A percentile compares a stretch with the other conserved stretches of the same genome.
Evolutionary conservation across 768 basidiomycete genomes (phyloP).

Genomic region (Botryobasidium botryosum): DNA sequence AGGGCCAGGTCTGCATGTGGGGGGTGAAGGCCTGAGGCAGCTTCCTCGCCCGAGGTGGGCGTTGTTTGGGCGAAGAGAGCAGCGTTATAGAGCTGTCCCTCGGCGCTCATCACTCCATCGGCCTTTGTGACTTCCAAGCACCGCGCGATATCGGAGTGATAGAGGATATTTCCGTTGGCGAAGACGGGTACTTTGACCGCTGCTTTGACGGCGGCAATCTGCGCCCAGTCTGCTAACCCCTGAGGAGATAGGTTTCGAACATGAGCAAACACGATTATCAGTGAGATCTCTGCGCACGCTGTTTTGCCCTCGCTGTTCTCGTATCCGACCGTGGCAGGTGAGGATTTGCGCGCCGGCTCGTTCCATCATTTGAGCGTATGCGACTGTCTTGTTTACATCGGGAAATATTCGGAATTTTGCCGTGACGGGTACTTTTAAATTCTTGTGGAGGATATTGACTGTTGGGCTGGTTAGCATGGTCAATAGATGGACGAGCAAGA

Average conservation of each 20-base stretch:
- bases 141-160: constrained; percentile 58
- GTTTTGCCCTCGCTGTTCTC: constrained; percentile 82
- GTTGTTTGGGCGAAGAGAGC: constrained; percentile 34
- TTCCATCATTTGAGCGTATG: constrained; percentile 93
- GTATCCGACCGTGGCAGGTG: constrained; percentile 79
- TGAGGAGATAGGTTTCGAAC: constrained; percentile 15
- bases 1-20: constrained; percentile 51
- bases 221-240: constrained; percentile 79
- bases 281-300: constrained; percentile 28
- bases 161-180: constrained; percentile 92
- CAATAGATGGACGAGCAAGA: neutral
- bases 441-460: constrained; percentile 77
- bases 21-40: constrained; percentile 25
- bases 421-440: constrained; percentile 82
- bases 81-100: constrained; percentile 87
- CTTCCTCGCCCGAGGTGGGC: neutral
- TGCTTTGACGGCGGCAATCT: constrained; percentile 81
- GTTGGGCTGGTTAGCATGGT: constrained; percentile 2
- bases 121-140: constrained; percentile 75
- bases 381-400: constrained; percentile 70
- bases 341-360: constrained; percentile 88
- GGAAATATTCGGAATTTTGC: constrained; percentile 92
- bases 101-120: constrained; percentile 90
- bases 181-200: constrained; percentile 87
- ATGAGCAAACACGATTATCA: constrained; percentile 1